Evolutionary conservation across 352 stramenopile genomes (phyloP).

Genomic region (Pythium aquatile): DNA sequence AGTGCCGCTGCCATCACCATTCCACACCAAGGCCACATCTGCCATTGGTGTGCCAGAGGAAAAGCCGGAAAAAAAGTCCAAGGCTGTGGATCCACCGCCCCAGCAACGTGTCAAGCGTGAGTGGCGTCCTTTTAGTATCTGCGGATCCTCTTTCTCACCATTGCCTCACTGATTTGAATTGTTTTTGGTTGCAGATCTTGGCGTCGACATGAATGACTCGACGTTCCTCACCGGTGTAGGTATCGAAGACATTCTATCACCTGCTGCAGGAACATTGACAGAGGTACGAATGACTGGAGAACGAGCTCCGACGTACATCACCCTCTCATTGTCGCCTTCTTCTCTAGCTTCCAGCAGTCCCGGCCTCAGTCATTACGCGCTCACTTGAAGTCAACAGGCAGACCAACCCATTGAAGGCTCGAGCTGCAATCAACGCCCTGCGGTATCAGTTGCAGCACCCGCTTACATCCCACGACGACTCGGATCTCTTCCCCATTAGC

Average conservation of each 20-base stretch:
- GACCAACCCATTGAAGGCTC: constrained; percentile 42
- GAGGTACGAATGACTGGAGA: neutral
- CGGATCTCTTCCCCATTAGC: constrained; percentile 42
- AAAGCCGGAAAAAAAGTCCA: constrained; percentile 1
- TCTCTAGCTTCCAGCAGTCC: constrained; percentile 47
- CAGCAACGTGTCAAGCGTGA: constrained; percentile 10
- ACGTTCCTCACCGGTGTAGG: constrained; percentile 76
- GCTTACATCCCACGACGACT: constrained; percentile 76
- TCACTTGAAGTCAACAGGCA: constrained; percentile 40
- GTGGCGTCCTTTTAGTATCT: neutral
- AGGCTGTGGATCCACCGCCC: neutral
- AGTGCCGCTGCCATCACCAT: constrained; percentile 47
- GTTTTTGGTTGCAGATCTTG: neutral
- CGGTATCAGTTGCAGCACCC: constrained; percentile 78
- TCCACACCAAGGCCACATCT: constrained; percentile 46
- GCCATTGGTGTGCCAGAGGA: constrained; percentile 16
- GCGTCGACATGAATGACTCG: constrained; percentile 56
- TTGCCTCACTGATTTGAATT: neutral
- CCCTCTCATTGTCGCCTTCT: neutral
- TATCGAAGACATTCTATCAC: constrained; percentile 55
- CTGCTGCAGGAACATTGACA: neutral
- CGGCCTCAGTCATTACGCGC: constrained; percentile 46
- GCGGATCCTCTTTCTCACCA: neutral
- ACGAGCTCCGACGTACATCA: neutral
- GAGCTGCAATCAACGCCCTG: constrained; percentile 63